phyloP scores from a whole-genome alignment of 1,284 basidiomycete genomes.

The Boletus smithii region DNA sequence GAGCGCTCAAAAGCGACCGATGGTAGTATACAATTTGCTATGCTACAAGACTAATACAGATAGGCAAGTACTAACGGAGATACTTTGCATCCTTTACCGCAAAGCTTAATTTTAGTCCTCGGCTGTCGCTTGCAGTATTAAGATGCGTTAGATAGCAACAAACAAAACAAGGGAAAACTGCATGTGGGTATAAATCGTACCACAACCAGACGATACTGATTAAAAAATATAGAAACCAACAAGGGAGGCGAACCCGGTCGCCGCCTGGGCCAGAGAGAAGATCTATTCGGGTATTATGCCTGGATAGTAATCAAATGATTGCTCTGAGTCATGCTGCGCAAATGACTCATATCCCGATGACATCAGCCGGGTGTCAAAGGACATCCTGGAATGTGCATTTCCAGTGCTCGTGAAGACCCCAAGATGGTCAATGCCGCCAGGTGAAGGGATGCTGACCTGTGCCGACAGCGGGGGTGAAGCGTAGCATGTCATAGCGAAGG shows the following conservation, averaged over 20 bases:
- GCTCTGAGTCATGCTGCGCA: slow-evolving; percentile 32
- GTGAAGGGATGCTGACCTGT: slow-evolving; percentile 18
- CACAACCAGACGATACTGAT: slow-evolving; percentile 15
- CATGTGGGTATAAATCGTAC: slow-evolving; percentile 19
- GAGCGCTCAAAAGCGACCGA: too few species aligned
- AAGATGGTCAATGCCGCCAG: slow-evolving; percentile 25
- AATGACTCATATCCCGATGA: slow-evolving; percentile 26
- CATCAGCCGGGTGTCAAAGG: slow-evolving; percentile 26
- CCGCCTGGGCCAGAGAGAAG: neutral
- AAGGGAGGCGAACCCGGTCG: neutral
- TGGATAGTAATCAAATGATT: slow-evolving; percentile 40
- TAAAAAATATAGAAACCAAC: slow-evolving; percentile 5
- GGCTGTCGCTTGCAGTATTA: neutral
- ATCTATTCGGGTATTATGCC: slow-evolving; percentile 37
- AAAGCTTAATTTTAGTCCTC: slow-evolving; percentile 10
- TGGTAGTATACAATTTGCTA: slow-evolving; percentile 23
- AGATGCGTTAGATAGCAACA: slow-evolving; percentile 3
- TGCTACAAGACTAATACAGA: too few species aligned
- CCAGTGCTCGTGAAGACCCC: slow-evolving; percentile 22
- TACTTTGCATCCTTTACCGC: slow-evolving; percentile 4
- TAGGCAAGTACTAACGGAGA: slow-evolving; percentile 7
- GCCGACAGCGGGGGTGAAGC: slow-evolving; percentile 33
- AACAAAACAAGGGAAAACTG: slow-evolving; percentile 2
- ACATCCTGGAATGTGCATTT: slow-evolving; percentile 19
- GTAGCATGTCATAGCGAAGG: slow-evolving; percentile 26